Percentiles rank a stretch among this genome's conserved stretches.
These are phyloP conservation scores for Gymnopilus dilepis DNA, from an alignment of 768 basidiomycete species.

Conservation along the genomic window DNA sequence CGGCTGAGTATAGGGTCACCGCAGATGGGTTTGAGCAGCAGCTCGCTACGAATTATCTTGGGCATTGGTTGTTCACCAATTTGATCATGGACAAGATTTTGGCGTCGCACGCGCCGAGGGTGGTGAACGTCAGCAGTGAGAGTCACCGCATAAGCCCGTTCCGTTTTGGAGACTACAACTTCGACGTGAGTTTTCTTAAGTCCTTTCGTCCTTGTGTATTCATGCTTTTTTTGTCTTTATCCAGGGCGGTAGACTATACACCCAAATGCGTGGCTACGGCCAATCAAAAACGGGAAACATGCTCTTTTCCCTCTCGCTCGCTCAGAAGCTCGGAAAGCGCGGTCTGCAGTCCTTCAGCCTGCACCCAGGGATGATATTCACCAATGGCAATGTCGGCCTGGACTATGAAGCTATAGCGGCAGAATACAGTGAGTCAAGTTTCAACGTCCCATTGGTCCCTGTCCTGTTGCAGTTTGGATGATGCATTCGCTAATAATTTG, in stretches of 20 bases:
- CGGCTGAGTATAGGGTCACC: neutral
- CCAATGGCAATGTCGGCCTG: neutral
- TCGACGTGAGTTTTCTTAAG: neutral
- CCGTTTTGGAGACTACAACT: neutral
- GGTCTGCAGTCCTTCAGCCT: neutral
- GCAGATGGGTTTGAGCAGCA: neutral
- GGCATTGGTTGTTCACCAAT: neutral
- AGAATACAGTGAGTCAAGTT: neutral
- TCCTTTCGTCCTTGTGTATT: neutral
- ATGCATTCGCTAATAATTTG: no score
- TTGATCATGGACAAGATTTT: neutral
- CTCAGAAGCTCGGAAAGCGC: neutral
- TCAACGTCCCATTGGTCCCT: no score
- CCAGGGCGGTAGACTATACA: neutral
- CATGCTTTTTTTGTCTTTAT: neutral
- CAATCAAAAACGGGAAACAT: neutral
- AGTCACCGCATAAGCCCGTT: neutral
- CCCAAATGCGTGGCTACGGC: neutral
- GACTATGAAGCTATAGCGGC: neutral
- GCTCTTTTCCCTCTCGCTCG: neutral
- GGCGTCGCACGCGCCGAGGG: neutral
- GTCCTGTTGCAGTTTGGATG: no score
- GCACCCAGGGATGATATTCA: neutral
- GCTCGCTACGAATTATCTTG: neutral
- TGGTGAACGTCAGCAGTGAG: neutral